Conservation (phyloP, 805 yeast genomes). For the Groenewaldozyma tartarivorans region DNA sequence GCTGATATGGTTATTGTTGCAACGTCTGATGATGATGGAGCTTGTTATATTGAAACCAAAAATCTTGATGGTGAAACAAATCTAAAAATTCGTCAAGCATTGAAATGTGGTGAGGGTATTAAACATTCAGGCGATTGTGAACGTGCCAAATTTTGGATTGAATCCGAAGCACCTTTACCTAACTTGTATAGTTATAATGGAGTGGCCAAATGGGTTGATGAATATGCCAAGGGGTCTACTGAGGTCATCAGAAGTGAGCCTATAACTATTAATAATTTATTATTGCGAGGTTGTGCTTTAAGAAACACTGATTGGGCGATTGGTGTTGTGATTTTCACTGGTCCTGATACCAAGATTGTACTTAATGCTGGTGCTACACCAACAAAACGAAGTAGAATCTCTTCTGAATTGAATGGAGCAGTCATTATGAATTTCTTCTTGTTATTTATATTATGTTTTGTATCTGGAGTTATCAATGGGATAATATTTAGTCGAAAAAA, state of each 20-base stretch:
- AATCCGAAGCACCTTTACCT: conserved; percentile 61
- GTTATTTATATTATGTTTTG: conserved; percentile 57
- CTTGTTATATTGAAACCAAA: conserved; percentile 63
- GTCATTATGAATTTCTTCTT: conserved; percentile 58
- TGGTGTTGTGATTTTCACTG: conserved; percentile 66
- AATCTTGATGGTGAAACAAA: conserved; percentile 74
- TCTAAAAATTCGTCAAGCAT: conserved; percentile 50
- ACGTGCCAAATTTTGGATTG: conserved; percentile 47
- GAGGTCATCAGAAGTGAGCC: conserved; percentile 36
- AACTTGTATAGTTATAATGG: conserved; percentile 60
- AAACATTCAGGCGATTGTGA: conserved; percentile 52
- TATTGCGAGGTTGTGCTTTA: conserved; percentile 64
- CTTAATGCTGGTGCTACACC: conserved; percentile 75
- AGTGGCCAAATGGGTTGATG: conserved; percentile 43
- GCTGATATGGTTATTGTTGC: conserved; percentile 65
- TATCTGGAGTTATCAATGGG: conserved; percentile 65
- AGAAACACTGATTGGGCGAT: conserved; percentile 73
- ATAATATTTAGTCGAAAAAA: conserved; percentile 36
- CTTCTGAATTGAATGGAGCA: conserved; percentile 58
- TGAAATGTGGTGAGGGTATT: conserved; percentile 50
- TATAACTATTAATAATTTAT: conserved; percentile 51
- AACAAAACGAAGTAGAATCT: conserved; percentile 57
- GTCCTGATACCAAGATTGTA: conserved; percentile 69
- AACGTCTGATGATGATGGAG: conserved; percentile 63
- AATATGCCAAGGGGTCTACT: background rate